phyloP scores from a whole-genome alignment of 1,284 basidiomycete species.

The Wallemia ichthyophaga region DNA sequence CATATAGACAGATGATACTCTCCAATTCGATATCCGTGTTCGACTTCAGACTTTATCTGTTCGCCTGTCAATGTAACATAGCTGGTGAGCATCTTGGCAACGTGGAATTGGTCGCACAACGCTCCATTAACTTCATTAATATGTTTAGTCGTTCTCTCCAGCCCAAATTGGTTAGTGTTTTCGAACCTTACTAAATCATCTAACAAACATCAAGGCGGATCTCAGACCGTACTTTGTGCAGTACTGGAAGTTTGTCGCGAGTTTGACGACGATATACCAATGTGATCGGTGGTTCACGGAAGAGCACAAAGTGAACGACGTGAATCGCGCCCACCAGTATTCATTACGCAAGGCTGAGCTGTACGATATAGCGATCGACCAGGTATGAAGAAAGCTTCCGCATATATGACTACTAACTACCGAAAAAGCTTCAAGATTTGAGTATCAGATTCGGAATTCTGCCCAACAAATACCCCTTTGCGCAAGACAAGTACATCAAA shows the following conservation, averaged over 20 bases:
- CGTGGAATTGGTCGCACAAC: slow-evolving; percentile 34
- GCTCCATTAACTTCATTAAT: slow-evolving; percentile 38
- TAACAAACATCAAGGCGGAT: too few species aligned
- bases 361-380: slow-evolving; percentile 43
- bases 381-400: slow-evolving; percentile 22
- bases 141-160: slow-evolving; percentile 36
- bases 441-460: slow-evolving; percentile 1
- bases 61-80: slow-evolving; percentile 53
- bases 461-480: slow-evolving; percentile 2
- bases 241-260: slow-evolving; percentile 77
- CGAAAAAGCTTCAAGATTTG: not conserved
- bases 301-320: slow-evolving; percentile 10
- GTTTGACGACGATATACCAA: slow-evolving; percentile 53
- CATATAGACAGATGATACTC: slow-evolving; percentile 66
- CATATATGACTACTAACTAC: not conserved
- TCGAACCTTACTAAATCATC: too few species aligned
- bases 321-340: slow-evolving; percentile 19
- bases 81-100: slow-evolving; percentile 34
- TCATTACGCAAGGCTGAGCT: slow-evolving; percentile 39
- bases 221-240: slow-evolving; percentile 60
- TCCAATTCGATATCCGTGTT: slow-evolving; percentile 73
- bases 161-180: too few species aligned
- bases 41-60: slow-evolving; percentile 72
- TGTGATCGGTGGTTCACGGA: slow-evolving; percentile 41
- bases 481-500: not conserved